Evolutionary conservation across 495 filamentous ascomycete species (phyloP).

Genomic region (Penicillium crystallinum): DNA sequence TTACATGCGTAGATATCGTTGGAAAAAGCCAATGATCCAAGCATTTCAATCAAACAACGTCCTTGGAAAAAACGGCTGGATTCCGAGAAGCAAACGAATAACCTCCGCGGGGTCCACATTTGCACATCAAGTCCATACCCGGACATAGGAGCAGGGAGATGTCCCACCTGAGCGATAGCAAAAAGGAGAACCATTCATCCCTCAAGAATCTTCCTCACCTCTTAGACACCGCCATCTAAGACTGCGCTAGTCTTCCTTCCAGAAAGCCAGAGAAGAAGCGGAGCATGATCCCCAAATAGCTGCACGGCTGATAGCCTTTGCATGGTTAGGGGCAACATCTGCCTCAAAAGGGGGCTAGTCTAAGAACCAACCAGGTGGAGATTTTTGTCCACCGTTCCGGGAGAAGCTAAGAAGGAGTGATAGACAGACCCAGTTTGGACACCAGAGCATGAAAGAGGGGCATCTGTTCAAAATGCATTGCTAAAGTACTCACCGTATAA

Average conservation of each 20-base stretch:
- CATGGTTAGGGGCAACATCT: not conserved
- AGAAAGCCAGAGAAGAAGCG: constrained; percentile 2
- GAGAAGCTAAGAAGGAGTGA: not conserved
- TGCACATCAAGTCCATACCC: not conserved
- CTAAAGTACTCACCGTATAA: not conserved
- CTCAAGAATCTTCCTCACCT: not conserved
- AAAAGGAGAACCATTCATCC: not conserved
- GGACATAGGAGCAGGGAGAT: not conserved
- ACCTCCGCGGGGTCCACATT: not conserved
- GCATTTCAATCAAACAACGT: not conserved
- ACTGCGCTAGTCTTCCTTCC: not conserved
- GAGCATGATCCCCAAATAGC: not conserved
- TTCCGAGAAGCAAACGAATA: not conserved
- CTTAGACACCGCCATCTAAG: not conserved
- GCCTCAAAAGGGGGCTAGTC: not conserved
- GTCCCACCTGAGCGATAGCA: no score
- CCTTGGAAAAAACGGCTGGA: not conserved
- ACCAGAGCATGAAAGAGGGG: not conserved
- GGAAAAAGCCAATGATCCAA: not conserved
- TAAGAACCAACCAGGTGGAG: not conserved
- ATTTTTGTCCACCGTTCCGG: not conserved
- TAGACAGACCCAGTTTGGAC: not conserved
- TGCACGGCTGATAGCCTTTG: not conserved
- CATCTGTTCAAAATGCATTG: not conserved
- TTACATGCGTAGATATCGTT: not conserved